phyloP scores from a whole-genome alignment of 2,329 filamentous ascomycete genomes.

The Madurella mycetomatis region DNA sequence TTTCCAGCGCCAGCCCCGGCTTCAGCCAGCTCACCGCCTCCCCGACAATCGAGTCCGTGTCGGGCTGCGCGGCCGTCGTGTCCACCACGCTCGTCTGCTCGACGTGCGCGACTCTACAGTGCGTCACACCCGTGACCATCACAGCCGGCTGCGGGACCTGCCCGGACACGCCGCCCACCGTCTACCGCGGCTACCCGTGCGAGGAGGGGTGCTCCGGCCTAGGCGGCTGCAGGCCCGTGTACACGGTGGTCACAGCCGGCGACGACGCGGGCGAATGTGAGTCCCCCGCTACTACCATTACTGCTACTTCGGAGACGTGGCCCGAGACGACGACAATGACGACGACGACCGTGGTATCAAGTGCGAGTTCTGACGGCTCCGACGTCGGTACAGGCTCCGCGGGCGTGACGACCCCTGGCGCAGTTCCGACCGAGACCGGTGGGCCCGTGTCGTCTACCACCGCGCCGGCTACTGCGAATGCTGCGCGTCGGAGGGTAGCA shows the following conservation, averaged over 20 bases:
- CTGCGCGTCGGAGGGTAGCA: background rate
- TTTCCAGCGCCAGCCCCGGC: background rate
- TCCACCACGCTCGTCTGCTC: conserved; percentile 21
- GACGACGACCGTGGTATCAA: too few relatives aligned
- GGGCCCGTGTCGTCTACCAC: background rate
- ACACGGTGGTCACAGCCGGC: conserved; percentile 14
- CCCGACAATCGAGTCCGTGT: conserved; percentile 10
- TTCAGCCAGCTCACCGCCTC: conserved; percentile 1
- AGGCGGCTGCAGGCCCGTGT: conserved; percentile 19
- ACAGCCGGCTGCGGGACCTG: conserved; percentile 23
- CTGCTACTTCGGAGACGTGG: background rate
- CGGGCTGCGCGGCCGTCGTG: conserved; percentile 23
- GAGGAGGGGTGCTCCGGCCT: conserved; percentile 17
- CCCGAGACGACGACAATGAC: too few relatives aligned
- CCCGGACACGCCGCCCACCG: conserved; percentile 13
- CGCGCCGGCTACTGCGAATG: background rate
- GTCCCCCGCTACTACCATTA: background rate
- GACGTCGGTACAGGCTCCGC: too few relatives aligned
- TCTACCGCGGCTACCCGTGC: conserved; percentile 18
- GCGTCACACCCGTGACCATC: conserved; percentile 17
- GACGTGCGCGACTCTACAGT: conserved; percentile 22
- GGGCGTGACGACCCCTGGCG: background rate
- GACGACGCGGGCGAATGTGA: background rate
- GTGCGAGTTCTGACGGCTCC: too few relatives aligned
- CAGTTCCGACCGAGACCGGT: background rate